Evolutionary conservation across 2,329 filamentous ascomycete species (phyloP), one percentile per base, ranked within the genome.

Genomic region (Aspergillus transmontanensis): DNA sequence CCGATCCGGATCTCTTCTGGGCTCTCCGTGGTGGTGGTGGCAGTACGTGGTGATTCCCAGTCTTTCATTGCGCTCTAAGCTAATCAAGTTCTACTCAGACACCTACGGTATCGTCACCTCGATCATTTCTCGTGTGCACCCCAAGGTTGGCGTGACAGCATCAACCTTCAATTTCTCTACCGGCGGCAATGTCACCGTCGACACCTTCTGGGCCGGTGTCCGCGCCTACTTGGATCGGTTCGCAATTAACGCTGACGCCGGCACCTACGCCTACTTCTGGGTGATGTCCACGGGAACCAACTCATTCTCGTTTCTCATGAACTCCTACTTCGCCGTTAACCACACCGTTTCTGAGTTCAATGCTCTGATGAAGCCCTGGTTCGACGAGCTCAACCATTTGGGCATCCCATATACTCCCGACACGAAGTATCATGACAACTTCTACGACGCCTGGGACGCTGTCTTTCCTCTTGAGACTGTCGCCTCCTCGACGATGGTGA

Each of bases 1-100:
- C 59, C 1, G 43, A 64, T 16, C 12, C 50, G 12, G 50, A 60
- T 36, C 77, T 90, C 1, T 90, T 86, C 76, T 90, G 87, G 87
- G 88, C 87, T 2, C 73, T 89, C 1, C 79, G 58, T 23, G 58
- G 58, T 21, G 58, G 34, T 6, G 34, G 34, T 36, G 58, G 58
- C n/a, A 48, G 58, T 54, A 54, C 9, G 50, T 55, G 80, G 19
- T 21, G 30, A 30, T 53, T 28, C 23, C 23, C 9, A 34, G 14
- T 23, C 6, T 9, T 34, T n/a, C 48, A 12, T 34, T 32, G 16
- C 26, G 6, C 34, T n/a, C 10, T 34, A 23, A 30, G 11, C 83
- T 60, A 36, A 58, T 3, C n/a, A 5, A 12, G 26, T 10, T 2
- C 9, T 26, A 9, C 14, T 48, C 6, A 71, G 68, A 43, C 76